A percentile compares a stretch with the other conserved stretches of the same genome.
Conservation (phyloP, 2,329 filamentous ascomycete species). For the Fusarium pseudonygamai region DNA sequence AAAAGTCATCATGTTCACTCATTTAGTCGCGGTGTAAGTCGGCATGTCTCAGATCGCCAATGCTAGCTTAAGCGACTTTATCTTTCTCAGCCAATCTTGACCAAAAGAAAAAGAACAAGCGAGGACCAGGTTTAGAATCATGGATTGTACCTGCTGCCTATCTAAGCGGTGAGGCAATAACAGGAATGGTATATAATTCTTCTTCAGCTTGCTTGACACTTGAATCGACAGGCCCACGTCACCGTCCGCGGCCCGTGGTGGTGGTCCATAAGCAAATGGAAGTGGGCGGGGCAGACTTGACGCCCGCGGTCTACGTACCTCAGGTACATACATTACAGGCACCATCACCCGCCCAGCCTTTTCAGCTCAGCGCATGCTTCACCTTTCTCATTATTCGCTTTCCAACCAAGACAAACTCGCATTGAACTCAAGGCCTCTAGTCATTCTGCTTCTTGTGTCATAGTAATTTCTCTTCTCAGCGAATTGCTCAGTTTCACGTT, state of each 20-base stretch:
- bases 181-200: not conserved
- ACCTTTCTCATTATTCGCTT: slow-evolving; percentile 6
- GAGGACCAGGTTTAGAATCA: not conserved
- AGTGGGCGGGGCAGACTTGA: slow-evolving; percentile 24
- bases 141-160: not conserved
- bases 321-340: not conserved
- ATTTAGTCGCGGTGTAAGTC: slow-evolving; percentile 4
- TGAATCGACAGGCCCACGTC: slow-evolving; percentile 35
- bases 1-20: not conserved
- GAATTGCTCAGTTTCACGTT: slow-evolving; percentile 14
- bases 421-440: not conserved
- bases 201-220: not conserved
- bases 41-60: not conserved
- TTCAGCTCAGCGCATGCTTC: slow-evolving; percentile 27
- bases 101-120: not conserved
- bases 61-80: not conserved
- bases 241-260: slow-evolving; percentile 41
- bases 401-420: not conserved
- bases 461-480: not conserved
- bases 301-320: not conserved
- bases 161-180: slow-evolving; percentile 4
- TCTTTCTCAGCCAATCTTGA: not conserved
- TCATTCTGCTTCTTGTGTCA: not conserved
- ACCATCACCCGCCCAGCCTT: not conserved
- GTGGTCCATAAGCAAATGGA: slow-evolving; percentile 20